Evolutionary conservation across 2,329 filamentous ascomycete genomes (phyloP).

Genomic region (Fonsecaea monophora): DNA sequence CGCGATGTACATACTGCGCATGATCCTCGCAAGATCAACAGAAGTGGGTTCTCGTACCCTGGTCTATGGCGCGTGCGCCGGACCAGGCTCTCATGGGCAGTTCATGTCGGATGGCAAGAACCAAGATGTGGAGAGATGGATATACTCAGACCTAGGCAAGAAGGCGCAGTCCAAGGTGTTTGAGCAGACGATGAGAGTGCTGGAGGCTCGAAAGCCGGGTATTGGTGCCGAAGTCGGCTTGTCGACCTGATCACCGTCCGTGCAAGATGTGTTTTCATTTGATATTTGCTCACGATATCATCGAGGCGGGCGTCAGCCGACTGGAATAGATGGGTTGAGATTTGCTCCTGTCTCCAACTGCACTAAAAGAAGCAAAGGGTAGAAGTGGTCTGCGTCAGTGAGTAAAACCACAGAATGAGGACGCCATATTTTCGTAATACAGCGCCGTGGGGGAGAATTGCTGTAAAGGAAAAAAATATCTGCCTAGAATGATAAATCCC

Average conservation of each 20-base stretch:
- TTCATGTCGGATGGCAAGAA: constrained; percentile 34
- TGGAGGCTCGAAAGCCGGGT: constrained; percentile 53
- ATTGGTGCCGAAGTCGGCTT: constrained; percentile 25
- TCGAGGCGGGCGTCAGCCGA: background rate
- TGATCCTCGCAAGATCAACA: constrained; percentile 32
- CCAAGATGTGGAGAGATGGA: constrained; percentile 45
- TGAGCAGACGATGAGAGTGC: constrained; percentile 50
- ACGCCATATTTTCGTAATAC: no score
- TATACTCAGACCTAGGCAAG: constrained; percentile 49
- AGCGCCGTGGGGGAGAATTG: no score
- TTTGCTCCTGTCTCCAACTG: background rate
- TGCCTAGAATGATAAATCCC: background rate
- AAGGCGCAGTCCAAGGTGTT: constrained; percentile 51
- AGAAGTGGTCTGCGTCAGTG: constrained; percentile 6
- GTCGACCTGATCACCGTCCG: background rate
- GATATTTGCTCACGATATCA: no score
- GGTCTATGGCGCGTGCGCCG: constrained; percentile 32
- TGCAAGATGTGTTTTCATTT: no score
- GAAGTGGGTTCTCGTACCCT: constrained; percentile 39
- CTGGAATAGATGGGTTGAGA: background rate
- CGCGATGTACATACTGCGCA: constrained; percentile 16
- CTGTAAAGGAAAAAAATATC: background rate
- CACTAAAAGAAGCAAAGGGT: background rate
- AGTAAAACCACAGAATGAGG: background rate
- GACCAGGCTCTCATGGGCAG: constrained; percentile 26